Percentiles rank a stretch among this genome's conserved stretches.
Conservation (phyloP, 75 land plant genomes). For the Picea glauca region DNA sequence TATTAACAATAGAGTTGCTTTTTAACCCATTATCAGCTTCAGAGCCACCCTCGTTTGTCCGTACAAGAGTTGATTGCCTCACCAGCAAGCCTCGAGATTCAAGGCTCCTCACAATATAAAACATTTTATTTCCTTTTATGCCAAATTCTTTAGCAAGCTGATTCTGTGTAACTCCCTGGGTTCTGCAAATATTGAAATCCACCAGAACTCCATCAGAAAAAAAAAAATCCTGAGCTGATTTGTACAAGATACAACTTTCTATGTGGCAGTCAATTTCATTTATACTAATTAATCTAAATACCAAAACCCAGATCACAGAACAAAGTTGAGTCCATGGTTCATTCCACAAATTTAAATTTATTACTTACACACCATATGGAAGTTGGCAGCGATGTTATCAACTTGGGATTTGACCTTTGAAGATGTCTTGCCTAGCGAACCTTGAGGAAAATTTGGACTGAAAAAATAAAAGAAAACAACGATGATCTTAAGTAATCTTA, state of each 20-base stretch:
- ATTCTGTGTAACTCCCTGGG: conserved; percentile 88
- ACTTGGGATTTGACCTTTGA: too few relatives aligned
- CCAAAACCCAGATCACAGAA: background rate
- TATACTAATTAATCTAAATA: background rate
- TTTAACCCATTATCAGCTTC: conserved; percentile 25
- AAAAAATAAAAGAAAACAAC: too few relatives aligned
- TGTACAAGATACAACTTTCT: background rate
- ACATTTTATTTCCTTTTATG: conserved; percentile 74
- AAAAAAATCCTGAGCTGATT: background rate
- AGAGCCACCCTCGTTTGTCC: conserved; percentile 32
- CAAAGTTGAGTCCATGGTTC: background rate
- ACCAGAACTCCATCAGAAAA: background rate
- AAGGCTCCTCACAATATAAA: conserved; percentile 70
- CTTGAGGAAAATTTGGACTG: too few relatives aligned
- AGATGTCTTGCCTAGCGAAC: too few relatives aligned
- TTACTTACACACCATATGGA: too few relatives aligned
- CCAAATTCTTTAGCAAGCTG: conserved; percentile 81
- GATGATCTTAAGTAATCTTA: too few relatives aligned
- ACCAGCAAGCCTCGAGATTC: conserved; percentile 73
- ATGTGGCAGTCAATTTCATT: background rate
- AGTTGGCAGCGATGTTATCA: too few relatives aligned
- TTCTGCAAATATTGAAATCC: conserved; percentile 35
- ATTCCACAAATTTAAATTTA: too few relatives aligned
- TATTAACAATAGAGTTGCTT: conserved; percentile 40
- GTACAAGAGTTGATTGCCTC: conserved; percentile 64